Evolutionary conservation across 768 basidiomycete genomes (phyloP).

Genomic region (Roridomyces roridus): DNA sequence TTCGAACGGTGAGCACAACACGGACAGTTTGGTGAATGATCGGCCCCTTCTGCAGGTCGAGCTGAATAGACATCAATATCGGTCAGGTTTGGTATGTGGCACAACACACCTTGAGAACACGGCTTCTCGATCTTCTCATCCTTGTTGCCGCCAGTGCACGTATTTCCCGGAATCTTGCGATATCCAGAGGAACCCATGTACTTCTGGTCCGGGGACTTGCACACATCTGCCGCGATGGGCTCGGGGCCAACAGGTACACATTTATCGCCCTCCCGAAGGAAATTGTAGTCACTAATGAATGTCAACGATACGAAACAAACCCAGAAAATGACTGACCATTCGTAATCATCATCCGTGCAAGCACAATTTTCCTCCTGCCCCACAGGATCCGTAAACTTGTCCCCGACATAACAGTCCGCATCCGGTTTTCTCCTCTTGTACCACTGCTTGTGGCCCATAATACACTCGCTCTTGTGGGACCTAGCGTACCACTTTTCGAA

Average conservation of each 20-base stretch:
- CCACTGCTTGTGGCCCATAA: slow-evolving; percentile 99
- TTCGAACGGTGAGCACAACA: background rate
- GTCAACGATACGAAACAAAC: slow-evolving; percentile 2
- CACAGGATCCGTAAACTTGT: slow-evolving; percentile 87
- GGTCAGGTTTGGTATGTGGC: background rate
- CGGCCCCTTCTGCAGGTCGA: slow-evolving; percentile 78
- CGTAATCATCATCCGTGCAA: slow-evolving; percentile 88
- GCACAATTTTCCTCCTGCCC: slow-evolving; percentile 81
- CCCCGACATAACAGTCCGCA: slow-evolving; percentile 86
- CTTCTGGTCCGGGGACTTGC: slow-evolving; percentile 58
- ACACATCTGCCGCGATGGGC: slow-evolving; percentile 79
- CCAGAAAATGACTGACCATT: slow-evolving; percentile 65
- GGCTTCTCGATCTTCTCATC: slow-evolving; percentile 74
- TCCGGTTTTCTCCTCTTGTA: slow-evolving; percentile 83
- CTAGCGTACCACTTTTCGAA: slow-evolving; percentile 91
- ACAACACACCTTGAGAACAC: slow-evolving; percentile 75
- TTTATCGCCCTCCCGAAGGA: slow-evolving; percentile 67
- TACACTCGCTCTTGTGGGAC: slow-evolving; percentile 67
- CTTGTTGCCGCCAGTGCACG: slow-evolving; percentile 77
- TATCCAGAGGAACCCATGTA: slow-evolving; percentile 95
- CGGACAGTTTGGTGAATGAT: slow-evolving; percentile 77
- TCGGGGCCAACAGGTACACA: slow-evolving; percentile 91
- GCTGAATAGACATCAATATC: too few relatives aligned
- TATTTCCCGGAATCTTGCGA: slow-evolving; percentile 90
- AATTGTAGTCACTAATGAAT: slow-evolving; percentile 84